Base-by-base conservation (phyloP, 2,329 filamentous ascomycete genomes). In the Pezicula radicicola region DNA sequence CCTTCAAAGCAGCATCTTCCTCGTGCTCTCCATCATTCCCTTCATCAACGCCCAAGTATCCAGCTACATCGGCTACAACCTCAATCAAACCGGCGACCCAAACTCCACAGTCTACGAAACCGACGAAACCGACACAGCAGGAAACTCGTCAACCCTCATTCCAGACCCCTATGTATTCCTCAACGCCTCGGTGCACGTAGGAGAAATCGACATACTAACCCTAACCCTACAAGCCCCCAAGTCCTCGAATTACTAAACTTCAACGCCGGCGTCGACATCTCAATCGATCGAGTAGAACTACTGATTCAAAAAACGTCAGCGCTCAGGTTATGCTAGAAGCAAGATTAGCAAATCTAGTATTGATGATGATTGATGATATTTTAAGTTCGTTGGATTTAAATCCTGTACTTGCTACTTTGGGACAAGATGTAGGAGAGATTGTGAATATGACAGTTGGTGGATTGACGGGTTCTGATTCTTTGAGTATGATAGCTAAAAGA, bases 271-370 rank as follows among this genome's bases (percentile, higher is more conserved):
- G 81, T 85, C 36, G 78, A 81, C 61, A 72, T 79, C 3, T 77
- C 73, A 47, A 79, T 85, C 68, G 76, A 82, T 59, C 72, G 76
- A 46, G 81, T 85, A 42, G 66, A 71, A 40, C 71, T 84, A 10
- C 69, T 69, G 15, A 84, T 84, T 61, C 74, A n/a, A n/a, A 83
- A 62, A 80, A 84, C 55, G 75, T 84, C 51, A 76, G 70, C 28
- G 81, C 81, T 28, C 78, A 77, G 62, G 80, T 84, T 27, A 70
- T 78, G 50, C 76, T 85, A 3, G 81, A 84, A 60, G 81, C 81
- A 0, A 72, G 82, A 2, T 70, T 85, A 0, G 75, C 71, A n/a
- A 84, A 84, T 59, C 72, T 85, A 2, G 77, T 84, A 3, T 60
- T n/a, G n/a, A n/a, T 72, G 46, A 84, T 84, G 79, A 74, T 85